Evolutionary conservation across 768 basidiomycete genomes (phyloP), one percentile per base, ranked within the genome.

Genomic region (Holtermanniella nyarrowii): DNA sequence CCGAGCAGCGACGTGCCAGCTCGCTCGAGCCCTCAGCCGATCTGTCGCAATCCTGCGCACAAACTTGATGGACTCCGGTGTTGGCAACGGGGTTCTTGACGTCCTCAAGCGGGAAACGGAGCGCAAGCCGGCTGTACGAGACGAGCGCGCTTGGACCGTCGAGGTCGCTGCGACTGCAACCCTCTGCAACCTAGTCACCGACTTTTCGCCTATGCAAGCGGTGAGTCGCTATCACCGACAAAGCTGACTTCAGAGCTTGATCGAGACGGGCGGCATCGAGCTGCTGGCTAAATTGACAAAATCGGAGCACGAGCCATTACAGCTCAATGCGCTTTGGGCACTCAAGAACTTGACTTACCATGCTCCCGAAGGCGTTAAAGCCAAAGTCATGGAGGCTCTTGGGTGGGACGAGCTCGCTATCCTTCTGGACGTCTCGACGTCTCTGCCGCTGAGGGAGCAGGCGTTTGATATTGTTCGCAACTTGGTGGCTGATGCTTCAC

Each of bases 1-100:
- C 2, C 80, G 89, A 4, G 86, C 85, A 42, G 87, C 86, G 0
- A 85, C 86, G 0, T 89, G 87, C 61, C 90, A 93, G 60, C 85
- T 84, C 57, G 77, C 88, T 1, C 76, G 90, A 14, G 84, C 85
- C 0, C 75, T 97, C 37, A 81, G 82, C 39, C 78, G 93, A 21
- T 82, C 82, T 5, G 82, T 91, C 1, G 78, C 82, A 0, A 83
- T 89, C 10, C 74, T 91, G 25, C 75, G 88, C 25, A 95, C 90
- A 26, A 87, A 81, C 53, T 77, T 96, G 16, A 80, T 88, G 2
- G 90, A 96, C 61, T 81, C 79, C 26, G 86, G 84, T 1, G 73
- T 91, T 2, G 88, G 86, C 0, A 74, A 82, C 66, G 77, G 79
- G 7, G 76, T 95, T 3, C 81, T 86, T 56, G 71, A 77, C 26